Evolutionary conservation across 345 rosid genomes (phyloP).

Genomic region (Litchi chinensis): DNA sequence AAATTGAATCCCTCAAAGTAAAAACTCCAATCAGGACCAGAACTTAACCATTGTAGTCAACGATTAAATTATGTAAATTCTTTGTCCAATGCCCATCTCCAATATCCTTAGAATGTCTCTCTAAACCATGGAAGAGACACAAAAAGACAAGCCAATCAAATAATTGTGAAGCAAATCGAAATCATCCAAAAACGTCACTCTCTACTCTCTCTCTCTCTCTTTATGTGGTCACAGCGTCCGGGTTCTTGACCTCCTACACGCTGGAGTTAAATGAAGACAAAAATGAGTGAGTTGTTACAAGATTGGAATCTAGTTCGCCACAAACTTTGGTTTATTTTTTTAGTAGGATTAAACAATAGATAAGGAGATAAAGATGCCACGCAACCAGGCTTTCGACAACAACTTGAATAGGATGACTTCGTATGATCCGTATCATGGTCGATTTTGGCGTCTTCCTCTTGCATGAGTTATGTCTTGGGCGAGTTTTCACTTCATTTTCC

Average conservation of each 20-base stretch:
- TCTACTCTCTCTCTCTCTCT: neutral
- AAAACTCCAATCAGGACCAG: neutral
- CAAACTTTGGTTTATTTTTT: neutral
- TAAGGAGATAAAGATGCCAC: slow-evolving; percentile 35
- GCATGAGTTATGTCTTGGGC: neutral
- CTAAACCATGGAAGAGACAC: slow-evolving; percentile 26
- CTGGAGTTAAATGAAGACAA: slow-evolving; percentile 2
- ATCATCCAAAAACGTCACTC: slow-evolving; percentile 11
- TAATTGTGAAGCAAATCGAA: slow-evolving; percentile 2
- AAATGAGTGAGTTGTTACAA: neutral
- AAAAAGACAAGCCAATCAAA: neutral
- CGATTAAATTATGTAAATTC: neutral
- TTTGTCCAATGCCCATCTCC: slow-evolving; percentile 2
- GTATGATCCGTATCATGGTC: neutral
- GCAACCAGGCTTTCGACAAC: slow-evolving; percentile 4
- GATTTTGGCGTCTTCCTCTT: slow-evolving; percentile 5
- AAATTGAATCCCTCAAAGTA: neutral
- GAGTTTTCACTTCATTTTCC: neutral
- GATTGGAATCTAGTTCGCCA: slow-evolving; percentile 27
- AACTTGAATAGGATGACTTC: slow-evolving; percentile 18
- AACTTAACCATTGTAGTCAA: neutral
- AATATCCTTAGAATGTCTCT: slow-evolving; percentile 25
- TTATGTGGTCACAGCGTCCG: neutral
- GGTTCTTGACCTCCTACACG: too few species aligned
- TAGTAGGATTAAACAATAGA: neutral